These are phyloP conservation scores for Skeletonema tropicum DNA, from an alignment of 108 stramenopile species.

Conservation along the genomic window DNA sequence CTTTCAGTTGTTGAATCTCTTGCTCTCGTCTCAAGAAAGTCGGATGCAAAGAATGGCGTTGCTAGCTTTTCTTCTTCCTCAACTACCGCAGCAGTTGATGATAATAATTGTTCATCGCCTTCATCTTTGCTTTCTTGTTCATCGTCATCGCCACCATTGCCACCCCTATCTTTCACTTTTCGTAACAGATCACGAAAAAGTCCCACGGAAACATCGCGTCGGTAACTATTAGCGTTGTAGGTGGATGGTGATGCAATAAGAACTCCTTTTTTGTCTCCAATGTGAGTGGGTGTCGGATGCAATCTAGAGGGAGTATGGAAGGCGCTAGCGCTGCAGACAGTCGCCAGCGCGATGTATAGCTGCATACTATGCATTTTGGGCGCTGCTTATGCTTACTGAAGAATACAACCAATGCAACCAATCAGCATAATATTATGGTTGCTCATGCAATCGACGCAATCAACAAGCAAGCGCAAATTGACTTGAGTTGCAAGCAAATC, in stretches of 20 bases:
- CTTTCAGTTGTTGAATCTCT: neutral
- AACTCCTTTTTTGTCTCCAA: constrained; percentile 1
- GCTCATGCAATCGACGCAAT: no score
- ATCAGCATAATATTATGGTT: no score
- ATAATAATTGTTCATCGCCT: neutral
- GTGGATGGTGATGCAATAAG: constrained; percentile 1
- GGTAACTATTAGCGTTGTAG: neutral
- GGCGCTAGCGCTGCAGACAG: neutral
- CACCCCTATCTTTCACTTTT: constrained; percentile 16
- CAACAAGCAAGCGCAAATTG: no score
- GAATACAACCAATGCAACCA: neutral
- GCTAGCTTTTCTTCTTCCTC: constrained; percentile 6
- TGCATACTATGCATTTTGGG: neutral
- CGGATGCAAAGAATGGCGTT: neutral
- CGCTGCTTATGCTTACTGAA: neutral
- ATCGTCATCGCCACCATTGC: neutral
- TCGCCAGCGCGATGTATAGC: neutral
- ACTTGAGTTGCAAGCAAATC: no score
- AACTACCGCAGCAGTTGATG: neutral
- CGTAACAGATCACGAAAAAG: constrained; percentile 38
- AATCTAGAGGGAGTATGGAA: neutral
- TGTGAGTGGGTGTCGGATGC: neutral
- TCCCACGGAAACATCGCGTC: constrained; percentile 24
- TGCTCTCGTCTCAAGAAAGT: neutral
- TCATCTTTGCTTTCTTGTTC: neutral